A percentile compares a stretch with the other conserved stretches of the same genome.
phyloP scores from a whole-genome alignment of 2,329 filamentous ascomycete species.

The Helicocarpus griseus region DNA sequence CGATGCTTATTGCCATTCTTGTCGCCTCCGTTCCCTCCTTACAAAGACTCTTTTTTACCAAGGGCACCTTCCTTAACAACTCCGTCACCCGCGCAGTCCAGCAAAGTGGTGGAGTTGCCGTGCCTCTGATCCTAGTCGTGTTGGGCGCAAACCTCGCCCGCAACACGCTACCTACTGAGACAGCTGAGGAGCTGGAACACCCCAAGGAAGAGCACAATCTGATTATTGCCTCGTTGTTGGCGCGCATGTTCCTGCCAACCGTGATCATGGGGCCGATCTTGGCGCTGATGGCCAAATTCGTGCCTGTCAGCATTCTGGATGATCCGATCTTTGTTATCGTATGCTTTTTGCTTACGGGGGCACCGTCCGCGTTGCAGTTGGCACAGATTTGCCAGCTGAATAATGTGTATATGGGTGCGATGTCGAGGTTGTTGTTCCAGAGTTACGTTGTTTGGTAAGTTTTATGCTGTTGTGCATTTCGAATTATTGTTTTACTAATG shows the following conservation, averaged over 20 bases:
- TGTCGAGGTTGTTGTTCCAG: constrained; percentile 88
- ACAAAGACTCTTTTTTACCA: constrained; percentile 76
- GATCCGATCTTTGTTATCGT: constrained; percentile 98
- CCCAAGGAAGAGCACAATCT: constrained; percentile 60
- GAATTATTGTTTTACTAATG: neutral
- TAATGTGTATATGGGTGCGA: constrained; percentile 86
- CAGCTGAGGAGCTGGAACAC: constrained; percentile 57
- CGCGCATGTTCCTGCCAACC: constrained; percentile 86
- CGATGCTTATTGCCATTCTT: constrained; percentile 84
- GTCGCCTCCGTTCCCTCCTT: constrained; percentile 79
- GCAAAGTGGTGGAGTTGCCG: constrained; percentile 81
- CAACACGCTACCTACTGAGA: constrained; percentile 68
- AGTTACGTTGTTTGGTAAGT: constrained; percentile 89
- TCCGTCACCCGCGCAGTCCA: constrained; percentile 80
- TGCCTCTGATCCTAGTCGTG: constrained; percentile 90
- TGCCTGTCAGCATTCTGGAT: constrained; percentile 86
- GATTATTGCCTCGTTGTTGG: constrained; percentile 73
- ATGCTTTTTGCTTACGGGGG: constrained; percentile 90
- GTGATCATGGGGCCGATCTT: constrained; percentile 85
- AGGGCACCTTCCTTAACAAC: constrained; percentile 84
- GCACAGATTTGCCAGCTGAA: constrained; percentile 99
- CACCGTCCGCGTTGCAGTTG: constrained; percentile 84
- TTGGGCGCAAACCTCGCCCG: constrained; percentile 88
- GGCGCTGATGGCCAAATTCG: constrained; percentile 77
- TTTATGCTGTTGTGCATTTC: too few relatives aligned